These are phyloP conservation scores for Aspergillus sp. DNA, from an alignment of 2,329 filamentous ascomycete species.

Conservation along the genomic window DNA sequence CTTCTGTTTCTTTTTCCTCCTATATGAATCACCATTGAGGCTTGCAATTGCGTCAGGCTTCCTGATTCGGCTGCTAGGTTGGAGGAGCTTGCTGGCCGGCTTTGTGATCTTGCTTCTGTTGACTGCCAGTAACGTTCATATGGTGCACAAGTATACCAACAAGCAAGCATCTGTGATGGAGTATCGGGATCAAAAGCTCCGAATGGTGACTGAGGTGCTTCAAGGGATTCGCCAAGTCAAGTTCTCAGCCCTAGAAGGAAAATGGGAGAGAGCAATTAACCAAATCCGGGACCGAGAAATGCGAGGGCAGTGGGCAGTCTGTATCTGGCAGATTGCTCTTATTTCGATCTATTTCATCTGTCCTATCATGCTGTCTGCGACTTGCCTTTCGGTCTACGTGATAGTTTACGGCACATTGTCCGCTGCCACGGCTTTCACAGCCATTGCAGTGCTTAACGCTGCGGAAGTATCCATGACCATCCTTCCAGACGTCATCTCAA, in stretches of 20 bases:
- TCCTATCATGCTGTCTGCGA: constrained; percentile 64
- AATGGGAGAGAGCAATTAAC: constrained; percentile 65
- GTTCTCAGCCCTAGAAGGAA: constrained; percentile 65
- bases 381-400: constrained; percentile 61
- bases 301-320: constrained; percentile 59
- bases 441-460: constrained; percentile 62
- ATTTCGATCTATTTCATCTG: constrained; percentile 63
- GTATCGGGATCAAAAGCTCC: constrained; percentile 64
- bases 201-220: constrained; percentile 65
- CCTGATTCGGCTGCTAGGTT: constrained; percentile 61
- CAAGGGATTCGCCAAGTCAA: constrained; percentile 77
- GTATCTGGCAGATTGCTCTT: constrained; percentile 54
- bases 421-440: constrained; percentile 69
- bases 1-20: constrained; percentile 55
- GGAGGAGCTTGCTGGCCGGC: constrained; percentile 59
- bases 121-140: constrained; percentile 60
- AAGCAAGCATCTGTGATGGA: constrained; percentile 66
- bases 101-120: constrained; percentile 57
- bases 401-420: constrained; percentile 53
- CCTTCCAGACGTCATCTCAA: constrained; percentile 64
- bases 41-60: constrained; percentile 60
- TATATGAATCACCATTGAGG: constrained; percentile 56
- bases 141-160: constrained; percentile 56
- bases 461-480: constrained; percentile 62
- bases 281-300: constrained; percentile 60